Conservation (phyloP, 371 early-diverging fungal species). For the Smittium mucronatum region DNA sequence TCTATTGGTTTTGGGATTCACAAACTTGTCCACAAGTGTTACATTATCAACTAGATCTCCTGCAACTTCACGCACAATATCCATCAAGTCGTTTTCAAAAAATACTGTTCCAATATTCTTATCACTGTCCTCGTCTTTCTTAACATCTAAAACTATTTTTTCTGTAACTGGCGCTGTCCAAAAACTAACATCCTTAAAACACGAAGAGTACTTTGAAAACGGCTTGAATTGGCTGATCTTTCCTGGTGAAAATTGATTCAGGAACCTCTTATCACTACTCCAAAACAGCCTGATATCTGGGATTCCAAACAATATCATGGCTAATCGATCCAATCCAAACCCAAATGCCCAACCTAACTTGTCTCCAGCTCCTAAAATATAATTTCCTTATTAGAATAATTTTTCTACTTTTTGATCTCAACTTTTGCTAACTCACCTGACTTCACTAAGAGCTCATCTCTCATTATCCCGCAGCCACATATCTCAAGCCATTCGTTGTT, state of each 20-base stretch:
- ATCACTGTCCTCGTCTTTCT: constrained; percentile 4
- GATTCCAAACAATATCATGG: constrained; percentile 89
- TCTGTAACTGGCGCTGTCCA: constrained; percentile 36
- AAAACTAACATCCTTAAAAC: constrained; percentile 90
- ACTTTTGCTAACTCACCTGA: constrained; percentile 31
- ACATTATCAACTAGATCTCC: constrained; percentile 89
- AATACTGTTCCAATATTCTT: constrained; percentile 30
- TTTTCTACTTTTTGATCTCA: not conserved
- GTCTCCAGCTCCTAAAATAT: constrained; percentile 32
- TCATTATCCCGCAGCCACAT: constrained; percentile 84
- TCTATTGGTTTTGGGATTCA: constrained; percentile 67
- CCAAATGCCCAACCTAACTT: constrained; percentile 95
- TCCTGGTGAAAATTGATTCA: constrained; percentile 64
- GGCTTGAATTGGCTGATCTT: constrained; percentile 30
- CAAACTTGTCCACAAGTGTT: constrained; percentile 74
- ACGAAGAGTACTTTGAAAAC: constrained; percentile 37
- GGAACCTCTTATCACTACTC: constrained; percentile 80
- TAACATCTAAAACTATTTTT: not conserved
- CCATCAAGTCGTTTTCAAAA: constrained; percentile 88
- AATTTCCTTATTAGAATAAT: not conserved
- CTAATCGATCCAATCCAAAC: constrained; percentile 89
- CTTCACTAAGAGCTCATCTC: constrained; percentile 63
- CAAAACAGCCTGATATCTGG: constrained; percentile 96
- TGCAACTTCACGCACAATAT: constrained; percentile 80
- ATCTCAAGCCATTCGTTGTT: constrained; percentile 93